These are phyloP conservation scores for Talaromyces islandicus DNA, from an alignment of 2,329 filamentous ascomycete species.

Conservation along the genomic window DNA sequence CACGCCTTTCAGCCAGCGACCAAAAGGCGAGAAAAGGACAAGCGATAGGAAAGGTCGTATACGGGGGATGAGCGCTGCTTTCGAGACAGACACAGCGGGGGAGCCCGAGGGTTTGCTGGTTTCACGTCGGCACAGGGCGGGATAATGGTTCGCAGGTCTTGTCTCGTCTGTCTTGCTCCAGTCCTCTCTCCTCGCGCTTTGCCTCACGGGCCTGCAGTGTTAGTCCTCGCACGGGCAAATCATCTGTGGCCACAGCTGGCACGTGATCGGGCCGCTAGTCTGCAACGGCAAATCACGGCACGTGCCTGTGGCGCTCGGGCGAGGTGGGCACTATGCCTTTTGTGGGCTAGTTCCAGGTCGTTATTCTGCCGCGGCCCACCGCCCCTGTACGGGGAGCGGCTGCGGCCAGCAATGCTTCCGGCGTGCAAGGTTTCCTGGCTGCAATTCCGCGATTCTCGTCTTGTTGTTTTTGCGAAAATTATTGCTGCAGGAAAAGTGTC, in stretches of 20 bases:
- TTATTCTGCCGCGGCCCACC: background rate
- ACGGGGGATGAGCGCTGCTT: background rate
- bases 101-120: background rate
- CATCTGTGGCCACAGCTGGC: background rate
- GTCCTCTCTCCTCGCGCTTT: background rate
- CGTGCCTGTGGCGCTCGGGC: background rate
- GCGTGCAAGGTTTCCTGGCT: background rate
- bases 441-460: background rate
- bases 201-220: background rate
- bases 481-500: background rate
- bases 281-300: background rate
- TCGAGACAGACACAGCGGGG: background rate
- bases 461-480: background rate
- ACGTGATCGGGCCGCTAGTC: background rate
- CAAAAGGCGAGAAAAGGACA: background rate
- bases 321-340: background rate
- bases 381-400: background rate
- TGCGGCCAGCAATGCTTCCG: slow-evolving; percentile 1
- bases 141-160: background rate
- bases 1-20: slow-evolving; percentile 11
- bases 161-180: background rate
- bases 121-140: background rate
- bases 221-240: background rate
- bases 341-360: background rate
- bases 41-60: background rate